phyloP scores from a whole-genome alignment of 805 yeast genomes.

The Spathaspora sp. region DNA sequence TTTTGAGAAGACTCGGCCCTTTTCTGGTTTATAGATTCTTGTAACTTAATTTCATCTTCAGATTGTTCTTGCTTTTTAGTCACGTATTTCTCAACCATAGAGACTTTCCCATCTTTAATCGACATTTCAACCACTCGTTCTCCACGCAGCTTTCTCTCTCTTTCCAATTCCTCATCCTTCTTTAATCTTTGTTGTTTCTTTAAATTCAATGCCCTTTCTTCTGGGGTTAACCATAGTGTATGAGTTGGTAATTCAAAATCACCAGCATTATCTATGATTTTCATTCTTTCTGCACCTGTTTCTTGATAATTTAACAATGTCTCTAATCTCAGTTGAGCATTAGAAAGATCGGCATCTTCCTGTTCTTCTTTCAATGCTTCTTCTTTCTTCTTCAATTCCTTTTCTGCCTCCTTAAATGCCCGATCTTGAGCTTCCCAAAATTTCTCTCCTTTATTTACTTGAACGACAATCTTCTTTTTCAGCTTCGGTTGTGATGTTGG shows the following conservation, averaged over 20 bases:
- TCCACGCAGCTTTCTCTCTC: conserved; percentile 69
- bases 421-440: conserved; percentile 67
- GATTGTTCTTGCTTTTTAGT: conserved; percentile 17
- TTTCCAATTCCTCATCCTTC: conserved; percentile 59
- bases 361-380: conserved; percentile 36
- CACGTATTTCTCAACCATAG: conserved; percentile 46
- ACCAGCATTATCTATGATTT: conserved; percentile 87
- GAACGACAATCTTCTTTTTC: conserved; percentile 47
- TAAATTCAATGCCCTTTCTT: conserved; percentile 82
- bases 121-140: conserved; percentile 73
- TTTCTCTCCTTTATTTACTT: conserved; percentile 57
- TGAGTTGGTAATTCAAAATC: conserved; percentile 68
- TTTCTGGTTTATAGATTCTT: conserved; percentile 24
- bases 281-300: conserved; percentile 85
- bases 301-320: conserved; percentile 77
- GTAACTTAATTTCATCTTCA: conserved; percentile 35
- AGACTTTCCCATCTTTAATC: conserved; percentile 76
- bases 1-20: conserved; percentile 28
- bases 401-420: conserved; percentile 57
- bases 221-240: conserved; percentile 77
- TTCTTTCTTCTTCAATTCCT: conserved; percentile 23
- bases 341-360: conserved; percentile 54
- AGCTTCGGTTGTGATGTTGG: conserved; percentile 6
- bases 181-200: conserved; percentile 79
- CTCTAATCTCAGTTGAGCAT: conserved; percentile 73